Base-by-base conservation (phyloP, 495 filamentous ascomycete species). In the Trichoderma orchidacearum region DNA sequence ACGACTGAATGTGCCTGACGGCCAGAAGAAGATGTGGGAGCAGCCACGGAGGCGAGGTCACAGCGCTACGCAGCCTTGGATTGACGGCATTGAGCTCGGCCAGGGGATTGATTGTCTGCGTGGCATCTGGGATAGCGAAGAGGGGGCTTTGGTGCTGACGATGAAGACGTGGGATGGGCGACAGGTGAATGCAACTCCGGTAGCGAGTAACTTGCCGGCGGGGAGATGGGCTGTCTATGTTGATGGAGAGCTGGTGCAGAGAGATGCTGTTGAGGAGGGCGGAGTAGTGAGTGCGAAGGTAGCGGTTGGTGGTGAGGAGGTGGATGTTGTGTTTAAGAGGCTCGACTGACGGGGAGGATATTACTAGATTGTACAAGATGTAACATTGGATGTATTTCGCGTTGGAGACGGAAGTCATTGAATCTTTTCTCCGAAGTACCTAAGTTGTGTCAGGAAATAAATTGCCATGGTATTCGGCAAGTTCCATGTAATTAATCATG, bases 1-100 rank as follows among this genome's bases (percentile, higher is more conserved):
- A 7, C 54, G 67, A 29, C 60, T 70, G 18, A 71, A 71, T 57
- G 66, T 70, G n/a, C 30, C 52, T 27, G 58, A 64, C 60, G 68
- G 70, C 1, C 66, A 71, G 58, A 59, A 66, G 56, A 64, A 64
- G 54, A 73, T 72, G 65, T 70, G 60, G 62, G 63, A 69, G n/a
- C 9, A 54, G 9, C 65, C 69, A 4, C 70, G 66, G 64, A 68
- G 65, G 15, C 58, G 58, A 25, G 65, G 64, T 27, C 34, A 52
- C 9, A 17, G 66, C 1, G 30, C 27, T 8, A 36, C 28, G 5
- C 31, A 56, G 3, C 70, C 70, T 5, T 68, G 55, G 28, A 60
- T 72, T 12, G 67, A 66, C 48, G 63, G 63, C 1, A 17, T 70
- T 21, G 61, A 60, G 12, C 51, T 70, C 5, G 36, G n/a, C 13